phyloP scores from a whole-genome alignment of 805 yeast species.

The Lipomyces yamanashiensis region DNA sequence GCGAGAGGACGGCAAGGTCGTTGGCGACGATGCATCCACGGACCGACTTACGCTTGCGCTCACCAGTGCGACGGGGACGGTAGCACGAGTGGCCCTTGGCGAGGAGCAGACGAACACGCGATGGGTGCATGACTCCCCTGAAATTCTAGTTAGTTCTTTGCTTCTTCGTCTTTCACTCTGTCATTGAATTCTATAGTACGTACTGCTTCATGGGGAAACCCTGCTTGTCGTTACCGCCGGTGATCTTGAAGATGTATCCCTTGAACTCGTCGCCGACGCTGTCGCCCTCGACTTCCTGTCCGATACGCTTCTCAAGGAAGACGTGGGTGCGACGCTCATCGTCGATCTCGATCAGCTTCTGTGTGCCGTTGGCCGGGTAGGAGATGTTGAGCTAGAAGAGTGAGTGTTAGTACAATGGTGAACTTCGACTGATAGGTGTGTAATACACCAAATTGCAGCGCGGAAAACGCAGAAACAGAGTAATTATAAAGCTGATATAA shows the following conservation, averaged over 20 bases:
- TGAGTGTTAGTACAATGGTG: neutral
- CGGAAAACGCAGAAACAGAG: too few species aligned
- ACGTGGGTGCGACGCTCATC: constrained; percentile 98
- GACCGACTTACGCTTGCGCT: constrained; percentile 99
- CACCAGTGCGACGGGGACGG: constrained; percentile 99
- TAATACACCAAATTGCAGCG: too few species aligned
- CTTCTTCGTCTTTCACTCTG: too few species aligned
- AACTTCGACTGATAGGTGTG: neutral
- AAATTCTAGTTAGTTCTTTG: neutral
- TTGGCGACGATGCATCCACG: constrained; percentile 99
- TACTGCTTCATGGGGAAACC: constrained; percentile 99
- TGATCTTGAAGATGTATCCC: constrained; percentile 97
- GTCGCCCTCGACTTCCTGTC: constrained; percentile 99
- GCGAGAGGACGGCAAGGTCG: constrained; percentile 94
- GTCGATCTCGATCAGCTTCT: constrained; percentile 95
- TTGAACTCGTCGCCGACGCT: constrained; percentile 98
- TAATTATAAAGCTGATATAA: too few species aligned
- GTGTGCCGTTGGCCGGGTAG: constrained; percentile 99
- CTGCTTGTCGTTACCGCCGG: constrained; percentile 99
- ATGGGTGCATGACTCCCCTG: constrained; percentile 96
- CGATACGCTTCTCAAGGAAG: constrained; percentile 99
- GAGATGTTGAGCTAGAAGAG: constrained; percentile 87
- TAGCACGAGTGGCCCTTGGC: constrained; percentile 96
- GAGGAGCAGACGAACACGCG: constrained; percentile 96
- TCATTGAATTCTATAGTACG: constrained; percentile 6